Base-by-base conservation (phyloP, 352 stramenopile species). In the Phytophthora vignae region DNA sequence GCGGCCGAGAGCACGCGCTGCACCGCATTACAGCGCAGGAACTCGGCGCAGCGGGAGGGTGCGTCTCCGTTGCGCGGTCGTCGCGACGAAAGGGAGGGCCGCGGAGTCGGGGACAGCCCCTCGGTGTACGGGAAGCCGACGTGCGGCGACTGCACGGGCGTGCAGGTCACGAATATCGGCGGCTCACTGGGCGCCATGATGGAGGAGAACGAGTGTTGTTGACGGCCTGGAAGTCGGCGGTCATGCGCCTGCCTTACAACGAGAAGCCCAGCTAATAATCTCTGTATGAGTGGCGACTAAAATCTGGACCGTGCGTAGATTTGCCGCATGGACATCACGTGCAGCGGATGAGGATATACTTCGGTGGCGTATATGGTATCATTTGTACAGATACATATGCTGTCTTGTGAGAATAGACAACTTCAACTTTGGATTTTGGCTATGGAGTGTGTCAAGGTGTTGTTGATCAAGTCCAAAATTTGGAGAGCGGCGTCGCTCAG, bases 1-100 rank as follows among this genome's bases (percentile, higher is more conserved):
- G 69, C 64, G 21, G 84, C 83, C 2, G 86, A 93, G 31, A 92
- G 50, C 42, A 81, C 60, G 48, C 86, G 83, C 64, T 93, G 86
- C 46, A 90, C 82, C 19, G 63, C 81, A 66, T 91, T 94, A 7
- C 57, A 53, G 1, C 49, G 50, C 6, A 83, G 70, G 46, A 85
- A 84, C 4, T 42, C 66, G 53, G 29, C 11, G 14, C 57, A 73
- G 31, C 31, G 31, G 31, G 31, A 36, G 31, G 29, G 33, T 11
- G 38, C 2, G 56, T 36, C 31, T 14, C 22, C 49, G 33, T 57
- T 68, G 25, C 53, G 40, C 19, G n/a, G 40, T 69, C 22, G 60
- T 49, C 56, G 67, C 22, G 52, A 40, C 54, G 68, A 54, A n/a
- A 48, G 22, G 22, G n/a, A 9, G 11, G 60, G 27, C 19, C 33